phyloP scores from a whole-genome alignment of 768 basidiomycete species.

The Kwoniella shandongensis region DNA sequence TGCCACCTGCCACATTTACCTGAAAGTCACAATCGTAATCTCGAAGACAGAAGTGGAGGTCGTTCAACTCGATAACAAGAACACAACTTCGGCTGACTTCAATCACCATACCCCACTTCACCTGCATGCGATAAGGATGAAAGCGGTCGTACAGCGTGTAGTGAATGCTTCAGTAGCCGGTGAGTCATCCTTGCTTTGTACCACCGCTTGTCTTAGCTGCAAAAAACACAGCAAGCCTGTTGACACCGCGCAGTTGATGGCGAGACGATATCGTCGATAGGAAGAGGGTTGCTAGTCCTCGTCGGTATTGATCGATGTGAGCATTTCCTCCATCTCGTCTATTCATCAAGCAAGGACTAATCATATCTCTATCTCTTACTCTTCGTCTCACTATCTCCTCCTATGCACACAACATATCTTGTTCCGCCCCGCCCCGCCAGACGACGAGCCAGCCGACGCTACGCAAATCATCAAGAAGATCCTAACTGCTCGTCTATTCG shows the following conservation, averaged over 20 bases:
- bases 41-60: too few species aligned
- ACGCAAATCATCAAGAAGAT: conserved; percentile 77
- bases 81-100: background rate
- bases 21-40: too few species aligned
- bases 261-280: conserved; percentile 75
- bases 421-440: too few species aligned
- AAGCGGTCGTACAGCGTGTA: conserved; percentile 82
- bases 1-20: too few species aligned
- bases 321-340: conserved; percentile 3
- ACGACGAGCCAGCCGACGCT: conserved; percentile 76
- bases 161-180: conserved; percentile 80
- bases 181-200: too few species aligned
- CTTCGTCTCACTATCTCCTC: background rate
- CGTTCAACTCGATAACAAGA: background rate
- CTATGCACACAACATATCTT: too few species aligned
- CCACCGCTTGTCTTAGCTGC: too few species aligned
- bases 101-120: background rate
- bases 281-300: conserved; percentile 81
- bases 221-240: too few species aligned
- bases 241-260: too few species aligned
- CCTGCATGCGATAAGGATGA: conserved; percentile 58
- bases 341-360: background rate
- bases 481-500: conserved; percentile 71
- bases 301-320: conserved; percentile 75
- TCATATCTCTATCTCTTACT: background rate